Evolutionary conservation across 768 basidiomycete species (phyloP).

Genomic region (Punctularia strigosozonata): DNA sequence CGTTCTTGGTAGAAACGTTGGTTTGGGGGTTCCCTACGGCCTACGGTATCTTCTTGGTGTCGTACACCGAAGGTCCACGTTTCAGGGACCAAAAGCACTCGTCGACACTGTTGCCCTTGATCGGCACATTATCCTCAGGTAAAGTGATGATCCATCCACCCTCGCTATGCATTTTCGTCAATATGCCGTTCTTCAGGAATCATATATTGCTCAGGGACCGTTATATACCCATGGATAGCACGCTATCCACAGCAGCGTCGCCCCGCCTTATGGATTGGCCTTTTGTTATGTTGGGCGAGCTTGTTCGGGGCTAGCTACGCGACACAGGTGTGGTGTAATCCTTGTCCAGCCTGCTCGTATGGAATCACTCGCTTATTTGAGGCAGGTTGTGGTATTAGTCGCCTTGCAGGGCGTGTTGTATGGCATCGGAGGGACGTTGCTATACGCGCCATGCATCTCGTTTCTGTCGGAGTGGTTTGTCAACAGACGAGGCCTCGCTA

Average conservation of each 20-base stretch:
- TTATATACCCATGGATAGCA: constrained; percentile 14
- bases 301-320: constrained; percentile 17
- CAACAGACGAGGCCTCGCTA: constrained; percentile 18
- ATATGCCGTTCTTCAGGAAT: no score
- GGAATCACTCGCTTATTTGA: background rate
- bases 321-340: constrained; percentile 9
- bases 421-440: constrained; percentile 18
- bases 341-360: background rate
- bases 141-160: no score
- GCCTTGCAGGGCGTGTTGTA: constrained; percentile 19
- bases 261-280: constrained; percentile 13
- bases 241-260: constrained; percentile 15
- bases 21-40: constrained; percentile 18
- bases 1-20: constrained; percentile 16
- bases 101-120: constrained; percentile 12
- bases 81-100: constrained; percentile 11
- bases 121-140: constrained; percentile 13
- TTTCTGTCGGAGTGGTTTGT: constrained; percentile 23
- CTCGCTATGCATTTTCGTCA: no score
- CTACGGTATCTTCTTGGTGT: constrained; percentile 16
- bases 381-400: constrained; percentile 15
- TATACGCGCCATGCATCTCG: constrained; percentile 17
- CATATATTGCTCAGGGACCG: constrained; percentile 11
- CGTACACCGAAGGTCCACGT: constrained; percentile 14
- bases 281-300: constrained; percentile 13